Conservation (phyloP, 2,329 filamentous ascomycete genomes). For the Colletotrichum simmondsii region DNA sequence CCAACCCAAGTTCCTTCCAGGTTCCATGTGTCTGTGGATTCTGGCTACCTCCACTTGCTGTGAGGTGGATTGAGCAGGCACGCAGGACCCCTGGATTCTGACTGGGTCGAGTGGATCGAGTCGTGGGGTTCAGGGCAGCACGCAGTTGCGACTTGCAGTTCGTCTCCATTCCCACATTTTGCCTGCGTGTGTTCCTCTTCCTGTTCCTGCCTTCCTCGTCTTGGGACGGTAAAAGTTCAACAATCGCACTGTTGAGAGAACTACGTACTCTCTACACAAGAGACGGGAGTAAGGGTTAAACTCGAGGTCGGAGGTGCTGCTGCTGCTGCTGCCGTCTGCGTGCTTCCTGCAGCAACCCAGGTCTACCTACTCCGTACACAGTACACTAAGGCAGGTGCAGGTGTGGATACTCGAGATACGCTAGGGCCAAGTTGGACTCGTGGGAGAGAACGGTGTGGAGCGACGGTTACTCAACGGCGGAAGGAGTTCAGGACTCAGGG, state of each 20-base stretch:
- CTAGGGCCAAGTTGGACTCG: constrained; percentile 5
- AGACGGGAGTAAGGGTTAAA: constrained; percentile 6
- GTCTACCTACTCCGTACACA: too few relatives aligned
- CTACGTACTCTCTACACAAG: too few relatives aligned
- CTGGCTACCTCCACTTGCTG: not conserved
- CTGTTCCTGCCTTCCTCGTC: too few relatives aligned
- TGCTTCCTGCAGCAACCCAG: not conserved
- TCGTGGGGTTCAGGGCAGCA: not conserved
- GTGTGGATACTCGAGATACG: not conserved
- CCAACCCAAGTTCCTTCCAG: not conserved
- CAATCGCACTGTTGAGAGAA: constrained; percentile 2
- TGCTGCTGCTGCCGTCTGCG: not conserved
- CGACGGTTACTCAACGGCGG: constrained; percentile 4
- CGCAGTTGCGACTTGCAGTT: not conserved
- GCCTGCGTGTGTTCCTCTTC: not conserved
- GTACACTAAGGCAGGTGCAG: not conserved
- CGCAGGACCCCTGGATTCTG: constrained; percentile 13
- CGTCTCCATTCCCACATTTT: not conserved
- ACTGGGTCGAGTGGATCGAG: not conserved
- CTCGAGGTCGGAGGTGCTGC: constrained; percentile 5
- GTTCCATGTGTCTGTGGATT: constrained; percentile 10
- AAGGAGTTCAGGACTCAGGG: not conserved
- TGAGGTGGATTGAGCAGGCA: constrained; percentile 4
- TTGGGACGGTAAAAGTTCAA: not conserved
- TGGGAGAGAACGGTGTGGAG: constrained; percentile 4